Evolutionary conservation across 148 eudicot species (phyloP).

Genomic region (Rhododendron simsii): DNA sequence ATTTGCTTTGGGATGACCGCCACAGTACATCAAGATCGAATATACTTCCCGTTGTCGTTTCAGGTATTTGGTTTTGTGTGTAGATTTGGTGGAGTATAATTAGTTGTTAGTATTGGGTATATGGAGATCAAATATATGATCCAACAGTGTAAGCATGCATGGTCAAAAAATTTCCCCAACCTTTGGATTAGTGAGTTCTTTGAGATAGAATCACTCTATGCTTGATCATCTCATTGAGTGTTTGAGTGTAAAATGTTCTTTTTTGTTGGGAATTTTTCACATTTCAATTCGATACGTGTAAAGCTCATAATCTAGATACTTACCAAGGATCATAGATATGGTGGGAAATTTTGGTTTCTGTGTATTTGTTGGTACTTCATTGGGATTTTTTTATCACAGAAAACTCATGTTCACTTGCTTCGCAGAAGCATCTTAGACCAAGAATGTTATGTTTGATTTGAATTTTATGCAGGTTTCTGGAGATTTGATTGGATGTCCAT

Average conservation of each 20-base stretch:
- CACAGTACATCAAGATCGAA: background rate
- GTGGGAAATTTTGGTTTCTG: conserved; percentile 4
- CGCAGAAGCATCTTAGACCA: background rate
- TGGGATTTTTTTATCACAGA: background rate
- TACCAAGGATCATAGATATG: background rate
- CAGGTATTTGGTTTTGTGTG: background rate
- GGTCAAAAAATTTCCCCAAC: background rate
- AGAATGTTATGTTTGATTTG: background rate
- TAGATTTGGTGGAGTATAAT: background rate
- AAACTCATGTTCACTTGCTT: background rate
- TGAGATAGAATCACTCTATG: background rate
- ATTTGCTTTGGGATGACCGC: background rate
- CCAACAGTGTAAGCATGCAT: background rate
- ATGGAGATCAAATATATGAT: background rate
- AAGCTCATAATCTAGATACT: background rate
- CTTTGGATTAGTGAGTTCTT: background rate
- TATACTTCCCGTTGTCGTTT: background rate
- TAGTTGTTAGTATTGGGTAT: background rate
- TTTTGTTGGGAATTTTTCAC: background rate
- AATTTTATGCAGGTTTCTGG: conserved; percentile 7
- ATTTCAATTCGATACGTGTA: background rate
- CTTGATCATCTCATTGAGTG: background rate
- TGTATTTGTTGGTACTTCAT: conserved; percentile 12
- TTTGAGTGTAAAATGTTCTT: background rate
- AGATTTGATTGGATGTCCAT: conserved; percentile 22